Base-by-base conservation (phyloP, 805 yeast genomes). In the Sugiyamaella smithiae region DNA sequence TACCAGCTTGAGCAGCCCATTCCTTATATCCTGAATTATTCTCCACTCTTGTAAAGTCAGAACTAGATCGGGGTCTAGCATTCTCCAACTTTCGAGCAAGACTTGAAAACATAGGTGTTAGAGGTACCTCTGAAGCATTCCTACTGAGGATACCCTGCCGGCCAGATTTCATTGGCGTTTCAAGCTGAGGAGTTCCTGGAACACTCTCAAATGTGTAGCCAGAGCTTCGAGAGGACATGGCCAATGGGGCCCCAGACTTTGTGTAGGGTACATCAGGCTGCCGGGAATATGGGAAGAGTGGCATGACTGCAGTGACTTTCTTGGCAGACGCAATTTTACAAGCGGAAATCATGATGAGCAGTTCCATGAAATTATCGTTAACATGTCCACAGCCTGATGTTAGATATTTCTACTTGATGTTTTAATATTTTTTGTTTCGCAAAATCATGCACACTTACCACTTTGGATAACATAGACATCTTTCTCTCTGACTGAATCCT, bases 1-100 rank as follows among this genome's bases (percentile, higher is more conserved):
- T 89, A 9, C 99, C 99, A 29, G 90, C 82, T 68, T 90, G 98
- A 1, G 97, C 93, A 29, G 90, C 84, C 98, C 99, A 93, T 57
- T 88, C 84, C 63, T 87, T 88, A 68, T 89, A 87, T 1, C 95
- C 93, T 12, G 85, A 71, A 52, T 77, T 80, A 41, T 40, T 43
- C 42, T 58, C 56, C 16, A 43, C 29, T 36, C 45, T 38, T 4
- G 29, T 37, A 6, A 20, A 25, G 14, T 28, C 38, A 12, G 38
- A 14, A 11, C 38, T 20, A 35, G 38, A 35, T 5, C 38, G 19
- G 9, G 38, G 38, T 16, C 38, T 16, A 12, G 20, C 22, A 19
- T 35, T 35, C 20, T 35, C 38, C 6, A 35, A 20, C 20, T 19
- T 4, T 5, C 16, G 20, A n/a, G 20, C 20, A 14, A 35, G 22